Percentiles rank a stretch among this genome's conserved stretches.
Evolutionary conservation across 108 stramenopile species (phyloP).

Genomic region (Licmophora abbreviata): DNA sequence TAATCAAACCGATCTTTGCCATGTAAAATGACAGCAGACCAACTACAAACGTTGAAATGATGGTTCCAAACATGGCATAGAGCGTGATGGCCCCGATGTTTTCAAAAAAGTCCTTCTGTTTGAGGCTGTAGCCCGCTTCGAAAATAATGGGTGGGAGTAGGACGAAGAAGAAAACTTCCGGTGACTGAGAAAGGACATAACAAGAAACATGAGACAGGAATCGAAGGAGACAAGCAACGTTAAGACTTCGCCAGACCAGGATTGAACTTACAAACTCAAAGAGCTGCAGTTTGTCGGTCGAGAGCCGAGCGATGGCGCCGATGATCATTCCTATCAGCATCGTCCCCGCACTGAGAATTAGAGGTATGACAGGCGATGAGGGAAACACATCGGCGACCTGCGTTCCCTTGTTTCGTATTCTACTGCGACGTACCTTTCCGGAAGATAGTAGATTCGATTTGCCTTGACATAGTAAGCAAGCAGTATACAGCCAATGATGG

Average conservation of each 20-base stretch:
- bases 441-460: constrained; percentile 62
- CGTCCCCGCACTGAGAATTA: constrained; percentile 52
- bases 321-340: constrained; percentile 69
- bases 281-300: constrained; percentile 48
- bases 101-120: constrained; percentile 86
- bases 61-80: constrained; percentile 91
- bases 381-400: neutral
- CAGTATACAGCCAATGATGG: constrained; percentile 68
- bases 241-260: no score
- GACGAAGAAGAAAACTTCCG: constrained; percentile 95
- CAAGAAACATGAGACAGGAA: neutral
- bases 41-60: constrained; percentile 91
- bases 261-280: constrained; percentile 52
- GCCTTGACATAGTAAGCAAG: constrained; percentile 70
- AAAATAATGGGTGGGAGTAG: constrained; percentile 97
- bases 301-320: constrained; percentile 63
- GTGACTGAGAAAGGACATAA: constrained; percentile 19
- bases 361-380: neutral
- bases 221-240: neutral
- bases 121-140: constrained; percentile 92
- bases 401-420: neutral
- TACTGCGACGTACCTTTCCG: no score
- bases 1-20: constrained; percentile 62
- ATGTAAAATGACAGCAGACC: constrained; percentile 73
- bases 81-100: constrained; percentile 90